Evolutionary conservation across 2,329 filamentous ascomycete species (phyloP).

Genomic region (Monosporascus sp.): DNA sequence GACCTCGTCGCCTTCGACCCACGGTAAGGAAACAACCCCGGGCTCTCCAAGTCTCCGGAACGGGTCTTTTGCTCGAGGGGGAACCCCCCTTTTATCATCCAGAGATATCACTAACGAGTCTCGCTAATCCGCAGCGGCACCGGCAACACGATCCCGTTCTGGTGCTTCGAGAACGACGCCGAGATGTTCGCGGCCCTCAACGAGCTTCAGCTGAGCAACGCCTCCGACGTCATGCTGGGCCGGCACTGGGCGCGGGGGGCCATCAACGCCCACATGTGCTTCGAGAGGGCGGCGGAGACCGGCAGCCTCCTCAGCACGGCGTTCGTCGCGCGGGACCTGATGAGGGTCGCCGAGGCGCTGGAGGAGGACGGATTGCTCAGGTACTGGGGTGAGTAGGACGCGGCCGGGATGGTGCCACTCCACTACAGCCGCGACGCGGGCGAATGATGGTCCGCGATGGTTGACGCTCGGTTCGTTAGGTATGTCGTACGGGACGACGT

Average conservation of each 20-base stretch:
- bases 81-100: too few species aligned
- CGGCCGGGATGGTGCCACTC: too few species aligned
- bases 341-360: constrained; percentile 38
- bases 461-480: constrained; percentile 10
- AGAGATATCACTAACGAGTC: not conserved
- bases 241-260: constrained; percentile 11
- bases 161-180: constrained; percentile 9
- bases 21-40: constrained; percentile 12
- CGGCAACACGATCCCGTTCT: constrained; percentile 13
- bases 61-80: too few species aligned
- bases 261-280: constrained; percentile 20
- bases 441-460: too few species aligned
- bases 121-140: not conserved
- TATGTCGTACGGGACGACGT: constrained; percentile 32
- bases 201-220: constrained; percentile 7
- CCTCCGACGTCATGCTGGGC: constrained; percentile 13
- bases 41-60: not conserved
- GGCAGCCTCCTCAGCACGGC: constrained; percentile 36
- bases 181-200: constrained; percentile 1
- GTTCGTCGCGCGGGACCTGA: constrained; percentile 39
- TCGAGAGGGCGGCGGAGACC: constrained; percentile 6
- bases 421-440: too few species aligned
- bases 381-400: constrained; percentile 30
- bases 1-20: constrained; percentile 24
- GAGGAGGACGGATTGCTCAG: constrained; percentile 34